Evolutionary conservation across 257 asterid species (phyloP).

Genomic region (Salvia miltiorrhiza): DNA sequence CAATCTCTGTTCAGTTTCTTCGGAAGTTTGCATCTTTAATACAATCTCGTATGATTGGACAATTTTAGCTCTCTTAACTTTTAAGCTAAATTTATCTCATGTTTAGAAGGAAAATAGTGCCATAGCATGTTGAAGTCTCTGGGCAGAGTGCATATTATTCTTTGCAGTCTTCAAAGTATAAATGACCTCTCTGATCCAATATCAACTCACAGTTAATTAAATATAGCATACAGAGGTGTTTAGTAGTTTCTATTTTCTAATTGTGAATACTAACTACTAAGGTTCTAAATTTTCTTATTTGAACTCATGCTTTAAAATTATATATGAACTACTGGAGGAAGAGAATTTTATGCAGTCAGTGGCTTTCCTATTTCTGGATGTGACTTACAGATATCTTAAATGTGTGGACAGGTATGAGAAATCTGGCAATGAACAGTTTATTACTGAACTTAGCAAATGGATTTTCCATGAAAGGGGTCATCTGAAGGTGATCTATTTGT

Average conservation of each 20-base stretch:
- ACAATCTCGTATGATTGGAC: not conserved
- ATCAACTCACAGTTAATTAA: not conserved
- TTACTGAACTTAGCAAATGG: constrained; percentile 82
- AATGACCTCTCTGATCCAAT: not conserved
- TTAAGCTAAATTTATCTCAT: not conserved
- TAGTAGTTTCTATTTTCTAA: not conserved
- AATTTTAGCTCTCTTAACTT: not conserved
- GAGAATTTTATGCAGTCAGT: not conserved
- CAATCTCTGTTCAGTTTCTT: not conserved
- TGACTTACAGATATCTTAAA: constrained; percentile 20
- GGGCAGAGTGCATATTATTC: not conserved
- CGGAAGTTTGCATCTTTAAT: not conserved
- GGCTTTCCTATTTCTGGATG: constrained; percentile 14
- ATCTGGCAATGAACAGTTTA: constrained; percentile 80
- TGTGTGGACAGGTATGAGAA: constrained; percentile 51
- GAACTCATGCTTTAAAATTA: not conserved
- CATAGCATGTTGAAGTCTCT: not conserved
- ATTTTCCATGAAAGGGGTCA: constrained; percentile 89
- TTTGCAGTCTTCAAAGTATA: not conserved
- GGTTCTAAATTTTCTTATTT: no score
- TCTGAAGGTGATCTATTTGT: constrained; percentile 53
- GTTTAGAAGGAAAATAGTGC: not conserved
- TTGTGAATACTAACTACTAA: no score
- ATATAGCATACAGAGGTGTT: not conserved
- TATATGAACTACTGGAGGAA: not conserved